A percentile compares a stretch with the other conserved stretches of the same genome.
Evolutionary conservation across 257 asterid species (phyloP).

Genomic region (Rehmannia glutinosa): DNA sequence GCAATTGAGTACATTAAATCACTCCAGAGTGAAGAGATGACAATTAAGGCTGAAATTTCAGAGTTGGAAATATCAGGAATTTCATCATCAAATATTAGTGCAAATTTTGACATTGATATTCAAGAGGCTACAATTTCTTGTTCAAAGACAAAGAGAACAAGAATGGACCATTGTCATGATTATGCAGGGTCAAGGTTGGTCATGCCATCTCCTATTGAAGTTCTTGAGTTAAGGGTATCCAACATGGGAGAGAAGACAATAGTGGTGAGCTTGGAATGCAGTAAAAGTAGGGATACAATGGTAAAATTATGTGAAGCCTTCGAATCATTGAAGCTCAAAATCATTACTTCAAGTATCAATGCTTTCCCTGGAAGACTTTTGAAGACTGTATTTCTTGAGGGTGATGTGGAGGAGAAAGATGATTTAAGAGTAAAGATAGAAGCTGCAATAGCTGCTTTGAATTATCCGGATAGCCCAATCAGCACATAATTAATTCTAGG

Average conservation of each 20-base stretch:
- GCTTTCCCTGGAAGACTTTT: background rate
- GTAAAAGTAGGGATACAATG: slow-evolving; percentile 55
- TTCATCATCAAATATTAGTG: slow-evolving; percentile 1
- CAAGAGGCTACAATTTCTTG: slow-evolving; percentile 19
- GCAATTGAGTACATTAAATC: slow-evolving; percentile 62
- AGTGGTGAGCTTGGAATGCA: slow-evolving; percentile 62
- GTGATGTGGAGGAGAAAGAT: slow-evolving; percentile 26
- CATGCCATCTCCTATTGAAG: slow-evolving; percentile 40
- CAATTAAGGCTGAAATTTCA: slow-evolving; percentile 43
- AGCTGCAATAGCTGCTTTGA: slow-evolving; percentile 32
- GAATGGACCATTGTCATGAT: slow-evolving; percentile 23
- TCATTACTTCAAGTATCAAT: slow-evolving; percentile 27
- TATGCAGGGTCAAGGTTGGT: slow-evolving; percentile 12
- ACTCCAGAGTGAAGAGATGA: slow-evolving; percentile 48
- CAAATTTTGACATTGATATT: slow-evolving; percentile 34
- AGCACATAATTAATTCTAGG: background rate
- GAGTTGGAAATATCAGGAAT: slow-evolving; percentile 41
- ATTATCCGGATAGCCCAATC: background rate
- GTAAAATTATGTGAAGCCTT: slow-evolving; percentile 56
- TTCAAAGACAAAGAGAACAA: slow-evolving; percentile 38
- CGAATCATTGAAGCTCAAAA: slow-evolving; percentile 63
- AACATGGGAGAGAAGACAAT: slow-evolving; percentile 55
- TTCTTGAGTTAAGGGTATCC: slow-evolving; percentile 60
- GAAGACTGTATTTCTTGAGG: slow-evolving; percentile 13
- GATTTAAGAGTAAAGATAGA: slow-evolving; percentile 33